Base-by-base conservation (phyloP, 1,284 basidiomycete genomes). In the Termitomyces sp. region DNA sequence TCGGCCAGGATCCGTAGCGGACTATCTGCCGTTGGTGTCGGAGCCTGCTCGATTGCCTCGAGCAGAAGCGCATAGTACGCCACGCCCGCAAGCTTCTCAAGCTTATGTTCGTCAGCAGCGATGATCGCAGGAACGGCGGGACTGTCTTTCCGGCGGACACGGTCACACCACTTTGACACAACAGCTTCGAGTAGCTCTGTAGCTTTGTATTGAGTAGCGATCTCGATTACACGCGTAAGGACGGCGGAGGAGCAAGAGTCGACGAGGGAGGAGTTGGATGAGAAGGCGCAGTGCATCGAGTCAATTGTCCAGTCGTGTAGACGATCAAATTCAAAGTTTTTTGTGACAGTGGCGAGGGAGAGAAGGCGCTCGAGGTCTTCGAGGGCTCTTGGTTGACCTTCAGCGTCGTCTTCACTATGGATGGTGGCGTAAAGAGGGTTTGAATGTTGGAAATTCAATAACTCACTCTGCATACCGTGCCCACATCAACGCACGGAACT, bases 61-160 rank as follows among this genome's bases (percentile, higher is more conserved):
- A 55, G 36, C 5, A 61, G 55, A 21, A 57, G 52, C 10, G 55
- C 30, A 21, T 60, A 60, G 34, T 60, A 58, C 15, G 61, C 52
- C 24, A 55, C 53, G 12, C 59, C 54, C n/a, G 42, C 52, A 13
- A 58, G 56, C 24, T 39, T 52, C 9, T 48, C 34, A n/a, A 55
- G 31, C 3, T 52, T 45, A 30, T 57, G 36, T 36, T 53, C 53
- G 46, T 60, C 30, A 52, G 62, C 67, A 7, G 62, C 62, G 38
- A 68, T 62, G 48, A 74, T 70, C 3, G 71, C 71, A 8, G 71
- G 69, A 3, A 70, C 67, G 10, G 67, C 66, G 5, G 71, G 67
- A 4, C 66, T 64, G 36, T 63, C 64, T 50, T 62, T 64, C 38
- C 55, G 60, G 40, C 58, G 56, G 24, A 74, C 52, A 12, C 71